phyloP scores from a whole-genome alignment of 495 filamentous ascomycete species.

The Aspergillus panamensis region DNA sequence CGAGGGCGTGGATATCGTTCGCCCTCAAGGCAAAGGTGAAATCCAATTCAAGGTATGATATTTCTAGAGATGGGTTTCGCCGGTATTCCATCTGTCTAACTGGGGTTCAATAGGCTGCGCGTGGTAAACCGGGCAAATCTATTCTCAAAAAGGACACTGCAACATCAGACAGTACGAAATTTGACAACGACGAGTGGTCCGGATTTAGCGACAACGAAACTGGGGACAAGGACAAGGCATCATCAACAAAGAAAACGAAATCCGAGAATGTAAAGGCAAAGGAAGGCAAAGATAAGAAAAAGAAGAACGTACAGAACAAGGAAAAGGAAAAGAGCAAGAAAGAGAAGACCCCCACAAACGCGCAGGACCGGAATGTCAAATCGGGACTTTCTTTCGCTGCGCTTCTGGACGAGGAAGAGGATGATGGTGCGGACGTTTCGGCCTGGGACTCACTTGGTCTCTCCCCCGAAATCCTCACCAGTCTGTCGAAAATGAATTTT shows the following conservation, averaged over 20 bases:
- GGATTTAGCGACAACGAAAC: slow-evolving; percentile 50
- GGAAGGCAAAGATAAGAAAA: slow-evolving; percentile 30
- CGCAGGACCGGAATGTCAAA: slow-evolving; percentile 28
- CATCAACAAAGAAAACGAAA: slow-evolving; percentile 21
- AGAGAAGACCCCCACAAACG: slow-evolving; percentile 23
- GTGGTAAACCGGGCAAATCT: slow-evolving; percentile 37
- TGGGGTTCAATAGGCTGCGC: slow-evolving; percentile 28
- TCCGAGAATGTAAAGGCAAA: slow-evolving; percentile 33
- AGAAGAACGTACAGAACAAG: slow-evolving; percentile 29
- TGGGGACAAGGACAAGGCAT: slow-evolving; percentile 21
- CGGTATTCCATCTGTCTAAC: not conserved
- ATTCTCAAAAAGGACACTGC: slow-evolving; percentile 29
- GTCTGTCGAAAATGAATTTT: slow-evolving; percentile 77
- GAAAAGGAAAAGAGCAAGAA: slow-evolving; percentile 32
- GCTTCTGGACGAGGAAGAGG: slow-evolving; percentile 40
- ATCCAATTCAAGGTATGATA: slow-evolving; percentile 47
- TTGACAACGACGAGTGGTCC: slow-evolving; percentile 54
- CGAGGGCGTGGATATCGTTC: slow-evolving; percentile 79
- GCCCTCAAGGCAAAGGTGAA: slow-evolving; percentile 31
- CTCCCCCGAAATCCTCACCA: slow-evolving; percentile 61
- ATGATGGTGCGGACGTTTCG: slow-evolving; percentile 54
- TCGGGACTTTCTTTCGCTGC: slow-evolving; percentile 38
- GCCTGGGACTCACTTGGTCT: slow-evolving; percentile 72
- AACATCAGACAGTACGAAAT: slow-evolving; percentile 19
- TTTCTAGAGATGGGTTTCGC: not conserved